phyloP scores from a whole-genome alignment of 805 yeast species.

The Wickerhamiella alocasiicola region DNA sequence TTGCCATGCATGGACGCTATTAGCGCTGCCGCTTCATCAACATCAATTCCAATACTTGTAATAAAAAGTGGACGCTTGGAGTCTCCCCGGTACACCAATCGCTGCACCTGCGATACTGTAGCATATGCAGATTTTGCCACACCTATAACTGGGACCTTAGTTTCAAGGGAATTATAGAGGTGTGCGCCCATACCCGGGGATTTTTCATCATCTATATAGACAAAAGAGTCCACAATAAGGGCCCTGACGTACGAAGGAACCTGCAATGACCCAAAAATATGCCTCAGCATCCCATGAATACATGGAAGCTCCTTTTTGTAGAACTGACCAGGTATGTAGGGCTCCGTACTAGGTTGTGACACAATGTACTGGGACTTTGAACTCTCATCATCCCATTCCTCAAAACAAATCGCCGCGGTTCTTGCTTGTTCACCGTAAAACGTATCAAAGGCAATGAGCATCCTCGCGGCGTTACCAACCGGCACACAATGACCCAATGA shows the following conservation, averaged over 20 bases:
- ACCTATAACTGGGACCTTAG: neutral
- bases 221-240: constrained; percentile 6
- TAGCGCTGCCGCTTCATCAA: neutral
- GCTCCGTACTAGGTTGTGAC: neutral
- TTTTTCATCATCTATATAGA: neutral
- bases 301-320: constrained; percentile 7
- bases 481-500: too few relatives aligned
- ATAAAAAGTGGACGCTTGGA: constrained; percentile 2
- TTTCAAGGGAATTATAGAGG: neutral
- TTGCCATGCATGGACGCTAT: constrained; percentile 1
- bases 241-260: too few relatives aligned
- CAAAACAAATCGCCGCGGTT: neutral
- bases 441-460: constrained; percentile 3
- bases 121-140: constrained; percentile 1
- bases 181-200: constrained; percentile 2
- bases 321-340: constrained; percentile 5
- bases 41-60: neutral
- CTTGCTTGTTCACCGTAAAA: neutral
- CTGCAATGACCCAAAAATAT: too few relatives aligned
- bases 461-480: too few relatives aligned
- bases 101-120: neutral
- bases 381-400: neutral
- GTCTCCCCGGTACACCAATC: neutral
- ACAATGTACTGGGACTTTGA: neutral
- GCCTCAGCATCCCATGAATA: neutral